phyloP scores from a whole-genome alignment of 371 early-diverging fungal genomes.

The Circinella umbellata region DNA sequence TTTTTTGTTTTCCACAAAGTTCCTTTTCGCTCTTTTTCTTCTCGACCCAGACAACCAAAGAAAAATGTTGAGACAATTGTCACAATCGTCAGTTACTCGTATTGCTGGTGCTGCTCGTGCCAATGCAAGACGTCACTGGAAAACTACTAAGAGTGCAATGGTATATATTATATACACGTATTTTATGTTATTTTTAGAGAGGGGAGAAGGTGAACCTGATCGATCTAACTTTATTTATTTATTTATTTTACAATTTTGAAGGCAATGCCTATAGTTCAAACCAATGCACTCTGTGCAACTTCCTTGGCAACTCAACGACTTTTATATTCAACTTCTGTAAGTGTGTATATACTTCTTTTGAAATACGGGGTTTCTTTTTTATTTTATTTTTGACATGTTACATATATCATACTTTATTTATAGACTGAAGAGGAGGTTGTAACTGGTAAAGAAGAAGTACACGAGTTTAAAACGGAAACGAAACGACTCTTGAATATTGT shows the following conservation, averaged over 20 bases:
- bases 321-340: not conserved
- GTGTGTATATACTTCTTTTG: not conserved
- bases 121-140: constrained; percentile 14
- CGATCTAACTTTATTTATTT: constrained; percentile 9
- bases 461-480: constrained; percentile 86
- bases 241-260: not conserved
- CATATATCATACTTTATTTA: not conserved
- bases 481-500: constrained; percentile 85
- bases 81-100: constrained; percentile 27
- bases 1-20: constrained; percentile 2
- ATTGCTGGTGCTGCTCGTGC: constrained; percentile 24
- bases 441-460: constrained; percentile 48
- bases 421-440: constrained; percentile 35
- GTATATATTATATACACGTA: constrained; percentile 4
- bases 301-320: not conserved
- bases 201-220: not conserved
- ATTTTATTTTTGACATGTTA: not conserved
- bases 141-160: not conserved
- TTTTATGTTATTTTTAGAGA: not conserved
- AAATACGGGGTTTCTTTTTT: not conserved
- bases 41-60: not conserved
- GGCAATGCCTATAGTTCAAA: not conserved
- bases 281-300: constrained; percentile 8
- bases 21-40: not conserved
- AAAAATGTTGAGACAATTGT: constrained; percentile 30